These are phyloP conservation scores for Gracilaria gracilis DNA, from an alignment of 23 red algal genomes.

Conservation along the genomic window DNA sequence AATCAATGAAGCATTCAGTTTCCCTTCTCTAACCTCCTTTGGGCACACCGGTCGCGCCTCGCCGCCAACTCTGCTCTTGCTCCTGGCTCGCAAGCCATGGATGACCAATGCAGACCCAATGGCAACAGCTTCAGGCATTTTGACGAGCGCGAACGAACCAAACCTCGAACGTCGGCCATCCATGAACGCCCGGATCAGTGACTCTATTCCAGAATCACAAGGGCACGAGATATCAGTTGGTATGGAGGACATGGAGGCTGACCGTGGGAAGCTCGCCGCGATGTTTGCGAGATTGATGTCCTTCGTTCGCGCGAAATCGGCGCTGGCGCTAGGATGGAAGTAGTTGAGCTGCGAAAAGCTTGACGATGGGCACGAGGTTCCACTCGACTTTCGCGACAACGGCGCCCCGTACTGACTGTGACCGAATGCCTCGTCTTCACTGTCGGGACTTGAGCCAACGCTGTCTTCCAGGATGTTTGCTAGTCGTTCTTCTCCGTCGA, in stretches of 20 bases:
- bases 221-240: conserved; percentile 54
- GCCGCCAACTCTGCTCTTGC: conserved; percentile 55
- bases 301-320: background rate
- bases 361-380: background rate
- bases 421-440: conserved; percentile 4
- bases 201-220: conserved; percentile 70
- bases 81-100: conserved; percentile 39
- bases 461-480: conserved; percentile 55
- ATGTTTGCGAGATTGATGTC: background rate
- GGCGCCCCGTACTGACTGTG: conserved; percentile 64
- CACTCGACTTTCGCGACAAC: conserved; percentile 6
- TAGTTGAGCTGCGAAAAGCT: conserved; percentile 16
- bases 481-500: conserved; percentile 58
- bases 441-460: background rate
- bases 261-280: background rate
- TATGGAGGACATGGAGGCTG: conserved; percentile 25
- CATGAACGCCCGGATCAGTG: conserved; percentile 66
- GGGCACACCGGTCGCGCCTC: conserved; percentile 52
- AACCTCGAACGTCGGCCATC: conserved; percentile 57
- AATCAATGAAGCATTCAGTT: conserved; percentile 59
- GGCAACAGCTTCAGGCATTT: conserved; percentile 62
- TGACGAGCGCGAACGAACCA: conserved; percentile 60
- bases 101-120: conserved; percentile 70
- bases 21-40: conserved; percentile 67
- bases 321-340: background rate